phyloP scores from a whole-genome alignment of 768 basidiomycete species.

The Tylopilus sp. region DNA sequence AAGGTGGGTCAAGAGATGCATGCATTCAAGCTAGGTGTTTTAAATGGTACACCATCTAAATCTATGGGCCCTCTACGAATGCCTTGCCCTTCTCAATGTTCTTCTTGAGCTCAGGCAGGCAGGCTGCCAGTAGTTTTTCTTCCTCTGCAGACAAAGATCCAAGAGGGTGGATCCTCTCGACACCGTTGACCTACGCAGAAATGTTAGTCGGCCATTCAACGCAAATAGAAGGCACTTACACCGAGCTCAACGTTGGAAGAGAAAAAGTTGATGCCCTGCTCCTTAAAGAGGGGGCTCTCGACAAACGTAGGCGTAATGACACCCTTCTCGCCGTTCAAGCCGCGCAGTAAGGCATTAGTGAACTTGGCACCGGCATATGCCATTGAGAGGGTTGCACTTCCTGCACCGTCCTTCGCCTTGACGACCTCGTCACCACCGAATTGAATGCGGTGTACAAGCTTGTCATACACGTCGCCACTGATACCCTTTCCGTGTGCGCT shows the following conservation, averaged over 20 bases:
- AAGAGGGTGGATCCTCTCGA: conserved; percentile 87
- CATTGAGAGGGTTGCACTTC: conserved; percentile 75
- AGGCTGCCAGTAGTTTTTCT: conserved; percentile 80
- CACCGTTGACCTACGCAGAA: conserved; percentile 64
- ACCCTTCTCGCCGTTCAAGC: conserved; percentile 63
- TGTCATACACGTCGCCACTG: conserved; percentile 67
- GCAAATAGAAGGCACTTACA: conserved; percentile 42
- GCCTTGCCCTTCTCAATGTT: conserved; percentile 95
- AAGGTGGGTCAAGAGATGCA: conserved; percentile 6
- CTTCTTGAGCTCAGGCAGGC: conserved; percentile 91
- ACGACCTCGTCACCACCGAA: conserved; percentile 99
- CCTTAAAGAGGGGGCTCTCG: conserved; percentile 80
- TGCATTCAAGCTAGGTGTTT: conserved; percentile 23
- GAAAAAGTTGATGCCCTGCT: conserved; percentile 92
- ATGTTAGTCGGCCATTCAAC: conserved; percentile 3
- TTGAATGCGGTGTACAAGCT: conserved; percentile 91
- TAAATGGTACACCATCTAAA: conserved; percentile 9
- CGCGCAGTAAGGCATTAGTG: conserved; percentile 56
- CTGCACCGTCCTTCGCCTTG: conserved; percentile 91
- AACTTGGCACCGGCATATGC: conserved; percentile 76
- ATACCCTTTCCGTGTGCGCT: conserved; percentile 64
- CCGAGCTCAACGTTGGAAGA: conserved; percentile 92
- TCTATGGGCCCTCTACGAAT: conserved; percentile 52
- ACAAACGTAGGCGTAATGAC: conserved; percentile 82
- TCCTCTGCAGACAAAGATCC: conserved; percentile 80